phyloP scores from a whole-genome alignment of 352 stramenopile genomes.

The Phytophthora sp. region DNA sequence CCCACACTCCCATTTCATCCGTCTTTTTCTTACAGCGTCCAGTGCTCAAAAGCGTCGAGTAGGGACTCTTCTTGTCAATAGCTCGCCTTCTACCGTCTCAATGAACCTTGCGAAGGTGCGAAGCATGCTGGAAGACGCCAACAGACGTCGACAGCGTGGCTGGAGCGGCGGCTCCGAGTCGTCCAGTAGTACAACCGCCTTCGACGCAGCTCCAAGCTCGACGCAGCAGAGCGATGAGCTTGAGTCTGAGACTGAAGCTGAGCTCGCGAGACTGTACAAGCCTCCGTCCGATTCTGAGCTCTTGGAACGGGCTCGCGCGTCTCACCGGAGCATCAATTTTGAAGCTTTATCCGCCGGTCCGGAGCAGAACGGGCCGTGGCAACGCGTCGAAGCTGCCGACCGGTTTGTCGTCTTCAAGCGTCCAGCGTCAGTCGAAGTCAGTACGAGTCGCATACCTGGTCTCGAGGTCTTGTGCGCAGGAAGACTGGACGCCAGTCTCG shows the following conservation, averaged over 20 bases:
- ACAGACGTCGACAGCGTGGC: constrained; percentile 3
- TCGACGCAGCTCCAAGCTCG: neutral
- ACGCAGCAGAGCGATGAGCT: constrained; percentile 15
- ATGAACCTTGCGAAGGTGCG: neutral
- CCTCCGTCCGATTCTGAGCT: constrained; percentile 23
- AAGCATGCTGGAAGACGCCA: neutral
- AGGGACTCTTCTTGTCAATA: too few species aligned
- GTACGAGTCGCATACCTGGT: constrained; percentile 13
- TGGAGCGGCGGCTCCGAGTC: constrained; percentile 5
- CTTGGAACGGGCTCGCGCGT: constrained; percentile 30
- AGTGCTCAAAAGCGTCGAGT: neutral
- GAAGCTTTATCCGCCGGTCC: constrained; percentile 27
- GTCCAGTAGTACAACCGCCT: neutral
- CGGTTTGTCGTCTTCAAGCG: constrained; percentile 39
- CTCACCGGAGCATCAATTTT: constrained; percentile 32
- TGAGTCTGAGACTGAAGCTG: neutral
- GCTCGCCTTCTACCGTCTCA: too few species aligned
- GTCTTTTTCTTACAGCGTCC: neutral
- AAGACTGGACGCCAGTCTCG: constrained; percentile 34
- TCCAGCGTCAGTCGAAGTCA: neutral
- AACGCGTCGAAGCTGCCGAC: constrained; percentile 28
- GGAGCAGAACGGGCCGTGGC: constrained; percentile 25
- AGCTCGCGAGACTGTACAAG: neutral
- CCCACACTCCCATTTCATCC: too few species aligned
- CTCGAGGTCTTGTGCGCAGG: constrained; percentile 44